Base-by-base conservation (phyloP, 176 grass and related monocot species). In the Oryza glaberrima region DNA sequence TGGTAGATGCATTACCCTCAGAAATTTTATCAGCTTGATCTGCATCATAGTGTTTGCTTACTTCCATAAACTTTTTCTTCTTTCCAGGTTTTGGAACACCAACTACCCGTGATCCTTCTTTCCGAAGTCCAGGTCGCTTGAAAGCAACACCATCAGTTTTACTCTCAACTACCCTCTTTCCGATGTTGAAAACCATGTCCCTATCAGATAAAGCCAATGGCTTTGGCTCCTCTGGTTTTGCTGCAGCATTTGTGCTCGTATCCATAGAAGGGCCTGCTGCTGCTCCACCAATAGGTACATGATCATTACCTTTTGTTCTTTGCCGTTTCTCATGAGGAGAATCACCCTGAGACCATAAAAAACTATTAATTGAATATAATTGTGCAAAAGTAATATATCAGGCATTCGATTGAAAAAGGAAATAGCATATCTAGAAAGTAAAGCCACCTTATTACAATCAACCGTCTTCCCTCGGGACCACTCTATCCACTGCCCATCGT, bases 31-130 rank as follows among this genome's bases (percentile, higher is more conserved):
- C 91, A 73, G 78, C 48, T 64, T 94, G 89, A 25, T 87, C 96
- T 78, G 82, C 78, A 69, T 85, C 85, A 67, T 95, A 99, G 70
- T 94, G 94, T 86, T 96, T 99, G 88, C 97, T 99, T 35, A 99
- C 94, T 78, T 99, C 97, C 97, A 99, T 99, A 84, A 96, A 99
- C 73, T 99, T 99, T 65, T 89, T 92, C 77, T 90, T 99, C 84
- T 96, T 99, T 80, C 97, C 97, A 87, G 92, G 97, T 89, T 86
- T 99, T 72, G 97, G 97, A 71, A 99, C 90, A 89, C 97, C 97
- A 64, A 99, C 88, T 30, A 99, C 97, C 67, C 89, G 94, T 51
- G 97, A 96, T 76, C 97, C 92, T 92, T 94, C 97, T 64, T 96
- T 99, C 77, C 94, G 91, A 47, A 95, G 82, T 58, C 96, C 93